Evolutionary conservation across 164 flowering plant genomes (phyloP).

Genomic region (Macadamia integrifolia): DNA sequence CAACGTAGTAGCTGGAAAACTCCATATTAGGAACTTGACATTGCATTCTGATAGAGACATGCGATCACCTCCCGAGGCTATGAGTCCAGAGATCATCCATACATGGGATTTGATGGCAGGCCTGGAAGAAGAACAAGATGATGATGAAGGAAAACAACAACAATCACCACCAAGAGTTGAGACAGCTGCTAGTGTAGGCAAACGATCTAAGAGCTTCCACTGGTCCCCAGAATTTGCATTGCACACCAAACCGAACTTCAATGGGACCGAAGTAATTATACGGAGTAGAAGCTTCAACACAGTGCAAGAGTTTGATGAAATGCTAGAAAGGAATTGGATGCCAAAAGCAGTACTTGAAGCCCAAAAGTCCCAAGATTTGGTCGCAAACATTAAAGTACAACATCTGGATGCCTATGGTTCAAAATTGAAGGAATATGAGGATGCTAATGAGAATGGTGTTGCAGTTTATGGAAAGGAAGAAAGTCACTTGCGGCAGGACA

Average conservation of each 20-base stretch:
- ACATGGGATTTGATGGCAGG: constrained; percentile 25
- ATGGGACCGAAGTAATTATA: neutral
- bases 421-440: neutral
- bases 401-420: neutral
- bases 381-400: neutral
- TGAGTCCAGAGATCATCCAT: constrained; percentile 13
- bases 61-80: neutral
- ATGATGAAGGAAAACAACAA: neutral
- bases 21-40: constrained; percentile 2
- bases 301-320: constrained; percentile 27
- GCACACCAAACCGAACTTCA: neutral
- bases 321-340: constrained; percentile 8
- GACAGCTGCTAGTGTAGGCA: neutral
- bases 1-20: constrained; percentile 7
- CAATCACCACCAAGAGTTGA: neutral
- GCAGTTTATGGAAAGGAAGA: neutral
- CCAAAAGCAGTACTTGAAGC: neutral
- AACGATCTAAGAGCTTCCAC: constrained; percentile 15
- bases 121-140: constrained; percentile 21
- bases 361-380: neutral
- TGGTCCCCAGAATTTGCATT: neutral
- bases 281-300: constrained; percentile 28
- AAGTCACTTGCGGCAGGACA: neutral
- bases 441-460: neutral
- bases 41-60: neutral